phyloP scores from a whole-genome alignment of 2,329 filamentous ascomycete genomes.

The Botrytis tulipae region DNA sequence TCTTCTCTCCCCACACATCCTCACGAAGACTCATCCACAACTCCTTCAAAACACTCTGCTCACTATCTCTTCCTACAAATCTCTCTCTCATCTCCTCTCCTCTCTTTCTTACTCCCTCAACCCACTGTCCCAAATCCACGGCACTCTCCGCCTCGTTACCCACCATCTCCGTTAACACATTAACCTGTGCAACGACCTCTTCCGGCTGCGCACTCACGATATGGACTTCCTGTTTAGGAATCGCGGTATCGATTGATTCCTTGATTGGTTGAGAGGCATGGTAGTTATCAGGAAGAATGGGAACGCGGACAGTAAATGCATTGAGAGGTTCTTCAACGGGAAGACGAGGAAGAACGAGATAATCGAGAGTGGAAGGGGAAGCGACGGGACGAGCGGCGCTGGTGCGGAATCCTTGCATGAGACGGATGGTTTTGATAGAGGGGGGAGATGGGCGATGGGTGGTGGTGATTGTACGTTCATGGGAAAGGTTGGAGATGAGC shows the following conservation, averaged over 20 bases:
- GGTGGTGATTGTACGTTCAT: conserved; percentile 33
- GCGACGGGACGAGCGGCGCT: conserved; percentile 44
- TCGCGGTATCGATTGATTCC: conserved; percentile 45
- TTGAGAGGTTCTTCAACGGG: conserved; percentile 33
- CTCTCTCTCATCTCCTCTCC: background rate
- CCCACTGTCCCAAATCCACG: conserved; percentile 10
- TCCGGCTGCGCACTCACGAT: conserved; percentile 59
- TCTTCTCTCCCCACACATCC: conserved; percentile 42
- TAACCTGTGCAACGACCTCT: conserved; percentile 45
- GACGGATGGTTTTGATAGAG: conserved; percentile 48
- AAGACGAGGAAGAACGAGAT: conserved; percentile 51
- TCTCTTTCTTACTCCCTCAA: background rate
- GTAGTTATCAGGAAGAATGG: conserved; percentile 58
- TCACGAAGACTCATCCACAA: conserved; percentile 58
- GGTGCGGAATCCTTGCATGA: conserved; percentile 63
- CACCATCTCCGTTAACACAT: conserved; percentile 56
- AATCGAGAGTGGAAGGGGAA: conserved; percentile 42
- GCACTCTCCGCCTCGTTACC: conserved; percentile 39
- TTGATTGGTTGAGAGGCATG: background rate
- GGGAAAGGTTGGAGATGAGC: conserved; percentile 34
- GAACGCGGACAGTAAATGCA: conserved; percentile 47
- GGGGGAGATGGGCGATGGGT: conserved; percentile 39
- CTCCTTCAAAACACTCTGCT: conserved; percentile 51
- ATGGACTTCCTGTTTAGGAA: conserved; percentile 48
- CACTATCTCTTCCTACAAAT: conserved; percentile 40